Conservation (phyloP, 1,284 basidiomycete genomes). For the Ustilago shanxiensis region DNA sequence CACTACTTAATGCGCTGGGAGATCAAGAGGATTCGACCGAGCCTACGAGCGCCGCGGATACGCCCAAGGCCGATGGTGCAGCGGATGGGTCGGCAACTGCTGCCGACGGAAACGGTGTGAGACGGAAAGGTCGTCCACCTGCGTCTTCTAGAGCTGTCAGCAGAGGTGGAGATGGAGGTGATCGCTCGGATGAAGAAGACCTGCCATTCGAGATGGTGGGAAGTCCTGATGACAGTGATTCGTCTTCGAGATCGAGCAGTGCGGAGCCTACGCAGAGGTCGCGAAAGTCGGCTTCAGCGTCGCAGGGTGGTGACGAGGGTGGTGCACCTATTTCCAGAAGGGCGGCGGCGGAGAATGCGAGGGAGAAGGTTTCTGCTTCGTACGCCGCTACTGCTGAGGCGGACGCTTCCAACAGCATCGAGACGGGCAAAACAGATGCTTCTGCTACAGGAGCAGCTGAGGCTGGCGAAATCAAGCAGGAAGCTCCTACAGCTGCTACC, state of each 20-base stretch:
- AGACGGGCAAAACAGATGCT: background rate
- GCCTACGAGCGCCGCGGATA: conserved; percentile 53
- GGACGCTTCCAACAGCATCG: background rate
- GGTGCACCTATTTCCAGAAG: conserved; percentile 17
- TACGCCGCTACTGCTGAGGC: conserved; percentile 29
- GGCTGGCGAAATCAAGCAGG: background rate
- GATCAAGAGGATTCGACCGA: conserved; percentile 45
- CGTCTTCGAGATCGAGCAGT: conserved; percentile 48
- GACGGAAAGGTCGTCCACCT: conserved; percentile 30
- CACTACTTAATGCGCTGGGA: conserved; percentile 42
- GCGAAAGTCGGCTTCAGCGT: conserved; percentile 66
- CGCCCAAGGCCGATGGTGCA: conserved; percentile 37
- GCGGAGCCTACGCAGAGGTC: conserved; percentile 34
- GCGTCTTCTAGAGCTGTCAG: conserved; percentile 21
- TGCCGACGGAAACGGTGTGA: conserved; percentile 15
- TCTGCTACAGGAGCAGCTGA: background rate
- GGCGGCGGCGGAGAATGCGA: conserved; percentile 36
- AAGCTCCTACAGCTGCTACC: background rate
- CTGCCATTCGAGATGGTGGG: conserved; percentile 65
- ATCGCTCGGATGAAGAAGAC: conserved; percentile 48
- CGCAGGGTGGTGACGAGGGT: conserved; percentile 46
- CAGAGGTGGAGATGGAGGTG: conserved; percentile 24
- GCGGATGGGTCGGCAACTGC: conserved; percentile 13
- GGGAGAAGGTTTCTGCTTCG: conserved; percentile 27
- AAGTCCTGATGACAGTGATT: conserved; percentile 59